phyloP scores from a whole-genome alignment of 176 grass and related monocot species.

The Cenchrus purpureus region DNA sequence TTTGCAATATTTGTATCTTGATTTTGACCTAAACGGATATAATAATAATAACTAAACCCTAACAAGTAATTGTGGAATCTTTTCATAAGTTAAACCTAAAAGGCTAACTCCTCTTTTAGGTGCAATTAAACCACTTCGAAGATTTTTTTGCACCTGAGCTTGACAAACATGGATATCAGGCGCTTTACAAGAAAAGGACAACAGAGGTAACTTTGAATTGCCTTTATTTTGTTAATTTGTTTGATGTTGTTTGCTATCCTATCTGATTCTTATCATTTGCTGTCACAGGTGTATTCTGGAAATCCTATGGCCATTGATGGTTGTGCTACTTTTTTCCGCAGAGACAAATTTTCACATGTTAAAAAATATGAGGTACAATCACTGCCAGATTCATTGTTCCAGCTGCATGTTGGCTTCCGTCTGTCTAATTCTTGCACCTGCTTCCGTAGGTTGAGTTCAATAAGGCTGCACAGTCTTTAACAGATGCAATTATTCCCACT shows the following conservation, averaged over 20 bases:
- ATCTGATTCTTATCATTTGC: constrained; percentile 34
- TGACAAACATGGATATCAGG: constrained; percentile 99
- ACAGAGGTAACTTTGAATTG: constrained; percentile 63
- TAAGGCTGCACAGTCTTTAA: constrained; percentile 99
- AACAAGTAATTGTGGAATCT: neutral
- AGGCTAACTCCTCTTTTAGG: constrained; percentile 58
- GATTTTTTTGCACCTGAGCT: constrained; percentile 97
- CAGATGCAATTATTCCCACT: constrained; percentile 84
- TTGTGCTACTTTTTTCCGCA: constrained; percentile 99
- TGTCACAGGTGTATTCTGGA: constrained; percentile 74
- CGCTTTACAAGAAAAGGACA: constrained; percentile 97
- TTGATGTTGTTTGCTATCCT: neutral
- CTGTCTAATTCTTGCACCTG: constrained; percentile 45
- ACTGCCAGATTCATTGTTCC: constrained; percentile 19
- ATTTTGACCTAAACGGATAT: constrained; percentile 32
- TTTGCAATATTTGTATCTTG: constrained; percentile 16
- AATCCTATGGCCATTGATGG: constrained; percentile 74
- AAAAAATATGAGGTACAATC: constrained; percentile 97
- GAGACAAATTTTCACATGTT: constrained; percentile 98
- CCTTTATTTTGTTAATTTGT: constrained; percentile 36
- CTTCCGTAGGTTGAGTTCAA: constrained; percentile 95
- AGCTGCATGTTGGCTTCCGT: constrained; percentile 21
- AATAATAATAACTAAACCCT: neutral
- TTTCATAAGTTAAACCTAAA: constrained; percentile 6
- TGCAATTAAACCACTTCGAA: constrained; percentile 90